Base-by-base conservation (phyloP, 768 basidiomycete species). In the Tulasnella sp. region DNA sequence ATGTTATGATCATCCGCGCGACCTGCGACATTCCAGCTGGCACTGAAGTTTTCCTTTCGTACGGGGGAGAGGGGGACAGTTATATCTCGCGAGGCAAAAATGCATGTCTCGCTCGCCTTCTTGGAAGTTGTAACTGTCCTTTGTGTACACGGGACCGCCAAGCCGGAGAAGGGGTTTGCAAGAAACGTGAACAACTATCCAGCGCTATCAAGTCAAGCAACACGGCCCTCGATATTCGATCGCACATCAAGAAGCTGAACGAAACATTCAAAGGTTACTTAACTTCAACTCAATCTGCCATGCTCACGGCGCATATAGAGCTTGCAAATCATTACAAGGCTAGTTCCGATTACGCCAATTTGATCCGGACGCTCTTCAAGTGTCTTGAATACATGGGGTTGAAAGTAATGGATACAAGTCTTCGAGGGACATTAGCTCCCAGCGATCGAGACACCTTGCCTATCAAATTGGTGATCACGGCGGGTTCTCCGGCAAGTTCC, bases 1-100 rank as follows among this genome's bases (percentile, higher is more conserved):
- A 84, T 72, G n/a, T 82, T 40, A 83, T 85, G 77, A 73, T 84
- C 74, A 78, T 86, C 26, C 81, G 85, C 7, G 82, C 84, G 2
- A 48, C 55, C 3, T 29, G 61, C 13, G 3, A 40, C 42, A 82
- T 85, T 70, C n/a, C 39, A 5, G 39, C 48, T 0, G 85, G 83
- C 18, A 80, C 81, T 4, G 84, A 85, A 70, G 48, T 85, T 0
- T 46, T 35, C 77, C 73, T 46, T 15, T 81, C 26, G 7, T 80
- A 4, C 82, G 82, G 1, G n/a, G 6, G 1, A 37, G 13, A 46
- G 16, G 78, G 78, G 15, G n/a, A 26, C 29, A 67, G 46, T 5
- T 44, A 70, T 70, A 5, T 44, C 13, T 37, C 48, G 2, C 40
- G 78, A 46, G 48, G 2, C 7, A 79, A 69, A 16, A 4, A 20